A percentile compares a stretch with the other conserved stretches of the same genome.
Evolutionary conservation across 768 basidiomycete species (phyloP).

Genomic region (Auricularia sp.): DNA sequence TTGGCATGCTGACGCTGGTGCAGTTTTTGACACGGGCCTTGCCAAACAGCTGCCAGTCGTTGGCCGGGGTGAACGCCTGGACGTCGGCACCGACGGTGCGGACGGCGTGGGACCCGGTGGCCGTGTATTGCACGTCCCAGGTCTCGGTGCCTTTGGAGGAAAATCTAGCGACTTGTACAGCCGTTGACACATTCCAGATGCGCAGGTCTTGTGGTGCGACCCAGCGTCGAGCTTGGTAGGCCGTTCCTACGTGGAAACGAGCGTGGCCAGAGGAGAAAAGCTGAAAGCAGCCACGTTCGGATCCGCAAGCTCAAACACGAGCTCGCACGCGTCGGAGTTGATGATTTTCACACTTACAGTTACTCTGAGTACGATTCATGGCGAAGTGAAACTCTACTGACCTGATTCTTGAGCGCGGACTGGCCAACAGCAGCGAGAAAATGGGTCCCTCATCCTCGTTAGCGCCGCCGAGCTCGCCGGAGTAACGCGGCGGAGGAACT

Average conservation of each 20-base stretch:
- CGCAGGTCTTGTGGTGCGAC: slow-evolving; percentile 83
- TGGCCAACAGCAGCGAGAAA: too few species aligned
- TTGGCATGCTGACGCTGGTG: slow-evolving; percentile 37
- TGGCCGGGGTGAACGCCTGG: slow-evolving; percentile 68
- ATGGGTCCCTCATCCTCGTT: slow-evolving; percentile 29
- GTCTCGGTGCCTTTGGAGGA: slow-evolving; percentile 84
- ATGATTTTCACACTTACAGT: too few species aligned
- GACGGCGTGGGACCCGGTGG: slow-evolving; percentile 78
- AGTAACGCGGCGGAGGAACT: slow-evolving; percentile 79
- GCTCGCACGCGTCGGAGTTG: slow-evolving; percentile 59
- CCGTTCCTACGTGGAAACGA: slow-evolving; percentile 92
- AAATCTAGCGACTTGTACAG: slow-evolving; percentile 78
- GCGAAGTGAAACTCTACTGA: too few species aligned
- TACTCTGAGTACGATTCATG: too few species aligned
- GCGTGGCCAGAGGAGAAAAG: slow-evolving; percentile 91
- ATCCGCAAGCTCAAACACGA: slow-evolving; percentile 65
- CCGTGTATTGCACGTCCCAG: slow-evolving; percentile 88
- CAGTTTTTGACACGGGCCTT: slow-evolving; percentile 78
- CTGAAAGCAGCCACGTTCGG: slow-evolving; percentile 72
- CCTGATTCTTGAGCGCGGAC: too few species aligned
- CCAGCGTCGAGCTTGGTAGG: slow-evolving; percentile 86
- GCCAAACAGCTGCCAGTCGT: slow-evolving; percentile 65
- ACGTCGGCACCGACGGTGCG: slow-evolving; percentile 72
- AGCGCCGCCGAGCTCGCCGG: slow-evolving; percentile 49
- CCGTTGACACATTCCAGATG: slow-evolving; percentile 77